Conservation (phyloP, 2,329 filamentous ascomycete species). For the Grosmannia huntii region DNA sequence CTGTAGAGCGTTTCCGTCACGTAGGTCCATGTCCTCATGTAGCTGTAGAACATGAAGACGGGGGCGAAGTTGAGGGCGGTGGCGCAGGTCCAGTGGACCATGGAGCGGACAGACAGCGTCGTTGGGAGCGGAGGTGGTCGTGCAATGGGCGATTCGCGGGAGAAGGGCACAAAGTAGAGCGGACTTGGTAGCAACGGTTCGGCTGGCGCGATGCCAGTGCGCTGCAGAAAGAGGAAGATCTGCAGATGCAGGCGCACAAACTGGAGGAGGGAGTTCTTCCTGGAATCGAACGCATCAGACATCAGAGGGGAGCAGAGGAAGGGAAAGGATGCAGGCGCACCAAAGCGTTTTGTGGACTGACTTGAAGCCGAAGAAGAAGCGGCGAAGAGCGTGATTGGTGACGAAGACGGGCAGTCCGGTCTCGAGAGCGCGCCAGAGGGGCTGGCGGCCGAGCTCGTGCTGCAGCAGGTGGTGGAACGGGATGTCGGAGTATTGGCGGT, state of each 20-base stretch:
- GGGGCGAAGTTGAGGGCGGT: conserved; percentile 31
- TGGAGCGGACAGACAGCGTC: conserved; percentile 23
- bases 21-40: conserved; percentile 24
- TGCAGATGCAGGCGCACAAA: conserved; percentile 37
- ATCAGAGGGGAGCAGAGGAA: not conserved
- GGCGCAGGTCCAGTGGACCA: conserved; percentile 30
- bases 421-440: conserved; percentile 20
- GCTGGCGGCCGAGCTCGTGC: conserved; percentile 21
- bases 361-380: conserved; percentile 14
- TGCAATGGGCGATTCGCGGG: conserved; percentile 34
- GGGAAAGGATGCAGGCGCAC: conserved; percentile 10
- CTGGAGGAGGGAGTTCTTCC: conserved; percentile 10
- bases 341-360: conserved; percentile 11
- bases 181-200: conserved; percentile 29
- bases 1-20: conserved; percentile 25
- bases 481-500: conserved; percentile 33
- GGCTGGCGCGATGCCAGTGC: conserved; percentile 32
- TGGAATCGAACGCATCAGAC: too few relatives aligned
- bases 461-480: conserved; percentile 33
- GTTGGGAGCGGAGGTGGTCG: conserved; percentile 28
- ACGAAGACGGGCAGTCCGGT: conserved; percentile 28
- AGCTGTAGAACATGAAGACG: conserved; percentile 32
- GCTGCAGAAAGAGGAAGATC: conserved; percentile 38
- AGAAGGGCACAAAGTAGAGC: conserved; percentile 43
- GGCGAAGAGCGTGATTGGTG: conserved; percentile 20